Percentiles rank a stretch among this genome's conserved stretches.
These are phyloP conservation scores for Amphichorda felina DNA, from an alignment of 2,329 filamentous ascomycete genomes.

Conservation along the genomic window DNA sequence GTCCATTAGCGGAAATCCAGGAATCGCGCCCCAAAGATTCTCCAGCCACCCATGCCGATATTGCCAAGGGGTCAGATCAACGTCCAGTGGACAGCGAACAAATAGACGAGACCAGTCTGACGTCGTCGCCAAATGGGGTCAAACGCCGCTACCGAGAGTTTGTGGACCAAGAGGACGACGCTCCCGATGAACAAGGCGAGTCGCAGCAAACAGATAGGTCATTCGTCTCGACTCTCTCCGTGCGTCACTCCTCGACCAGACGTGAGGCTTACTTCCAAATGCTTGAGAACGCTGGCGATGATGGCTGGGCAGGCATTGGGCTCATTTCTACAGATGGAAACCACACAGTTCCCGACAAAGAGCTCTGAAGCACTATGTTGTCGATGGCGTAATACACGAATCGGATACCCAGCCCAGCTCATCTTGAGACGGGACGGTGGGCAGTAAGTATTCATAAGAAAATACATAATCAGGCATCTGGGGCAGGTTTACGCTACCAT, in stretches of 20 bases:
- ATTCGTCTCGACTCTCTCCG: slow-evolving; percentile 6
- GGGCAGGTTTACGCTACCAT: too few species aligned
- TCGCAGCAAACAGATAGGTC: slow-evolving; percentile 6
- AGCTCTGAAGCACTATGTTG: slow-evolving; percentile 14
- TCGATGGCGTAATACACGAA: background rate
- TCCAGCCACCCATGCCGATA: too few species aligned
- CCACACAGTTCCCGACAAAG: slow-evolving; percentile 17
- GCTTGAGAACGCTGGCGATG: slow-evolving; percentile 13
- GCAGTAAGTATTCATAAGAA: too few species aligned
- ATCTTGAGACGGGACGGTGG: too few species aligned
- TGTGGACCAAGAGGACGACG: background rate
- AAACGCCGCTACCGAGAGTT: slow-evolving; percentile 11
- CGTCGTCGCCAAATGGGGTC: background rate
- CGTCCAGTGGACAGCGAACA: too few species aligned
- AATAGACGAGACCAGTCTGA: too few species aligned
- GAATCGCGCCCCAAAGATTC: too few species aligned
- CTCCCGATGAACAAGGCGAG: slow-evolving; percentile 1
- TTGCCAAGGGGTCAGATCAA: too few species aligned
- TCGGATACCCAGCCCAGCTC: background rate
- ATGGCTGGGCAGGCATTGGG: slow-evolving; percentile 16
- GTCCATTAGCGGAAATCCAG: background rate
- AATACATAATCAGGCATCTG: too few species aligned
- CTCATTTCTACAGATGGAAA: slow-evolving; percentile 22
- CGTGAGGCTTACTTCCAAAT: slow-evolving; percentile 21
- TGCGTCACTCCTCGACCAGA: slow-evolving; percentile 11